Evolutionary conservation across 371 early-diverging fungal species (phyloP).

Genomic region (Cladochytrium tenue): DNA sequence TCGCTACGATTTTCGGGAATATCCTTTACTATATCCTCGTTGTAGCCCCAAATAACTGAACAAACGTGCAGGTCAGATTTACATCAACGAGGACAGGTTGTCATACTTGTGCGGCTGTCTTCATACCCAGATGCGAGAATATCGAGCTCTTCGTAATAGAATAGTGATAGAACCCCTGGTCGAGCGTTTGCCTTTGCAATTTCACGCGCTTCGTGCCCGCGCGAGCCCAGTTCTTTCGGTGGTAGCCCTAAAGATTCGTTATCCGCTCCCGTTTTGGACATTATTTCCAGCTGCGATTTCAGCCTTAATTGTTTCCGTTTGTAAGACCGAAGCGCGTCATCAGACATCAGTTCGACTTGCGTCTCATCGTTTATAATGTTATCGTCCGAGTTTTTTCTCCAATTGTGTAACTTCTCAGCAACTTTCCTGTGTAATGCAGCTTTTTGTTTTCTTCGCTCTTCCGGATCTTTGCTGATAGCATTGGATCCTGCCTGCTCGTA

Average conservation of each 20-base stretch:
- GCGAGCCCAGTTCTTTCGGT: neutral
- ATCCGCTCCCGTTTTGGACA: neutral
- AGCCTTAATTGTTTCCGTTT: constrained; percentile 26
- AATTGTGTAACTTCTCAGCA: constrained; percentile 31
- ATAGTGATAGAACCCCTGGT: constrained; percentile 41
- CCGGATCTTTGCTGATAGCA: constrained; percentile 31
- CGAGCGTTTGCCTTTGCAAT: neutral
- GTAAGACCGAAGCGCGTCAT: constrained; percentile 25
- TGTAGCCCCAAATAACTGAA: constrained; percentile 54
- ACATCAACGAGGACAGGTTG: constrained; percentile 4
- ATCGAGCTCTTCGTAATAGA: constrained; percentile 55
- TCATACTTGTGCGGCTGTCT: constrained; percentile 44
- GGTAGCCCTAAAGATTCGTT: neutral
- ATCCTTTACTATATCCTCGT: constrained; percentile 47
- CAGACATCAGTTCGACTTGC: constrained; percentile 36
- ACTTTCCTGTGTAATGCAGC: constrained; percentile 37
- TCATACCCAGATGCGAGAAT: constrained; percentile 49
- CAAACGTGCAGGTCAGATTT: neutral
- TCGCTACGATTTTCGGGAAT: constrained; percentile 27
- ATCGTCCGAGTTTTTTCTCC: constrained; percentile 36
- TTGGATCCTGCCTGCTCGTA: constrained; percentile 22
- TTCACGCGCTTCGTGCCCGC: neutral
- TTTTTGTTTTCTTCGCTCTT: constrained; percentile 40
- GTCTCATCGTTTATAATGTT: constrained; percentile 25
- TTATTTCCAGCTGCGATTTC: constrained; percentile 15